phyloP scores from a whole-genome alignment of 176 grass and related monocot genomes.

The Musa beccarii region DNA sequence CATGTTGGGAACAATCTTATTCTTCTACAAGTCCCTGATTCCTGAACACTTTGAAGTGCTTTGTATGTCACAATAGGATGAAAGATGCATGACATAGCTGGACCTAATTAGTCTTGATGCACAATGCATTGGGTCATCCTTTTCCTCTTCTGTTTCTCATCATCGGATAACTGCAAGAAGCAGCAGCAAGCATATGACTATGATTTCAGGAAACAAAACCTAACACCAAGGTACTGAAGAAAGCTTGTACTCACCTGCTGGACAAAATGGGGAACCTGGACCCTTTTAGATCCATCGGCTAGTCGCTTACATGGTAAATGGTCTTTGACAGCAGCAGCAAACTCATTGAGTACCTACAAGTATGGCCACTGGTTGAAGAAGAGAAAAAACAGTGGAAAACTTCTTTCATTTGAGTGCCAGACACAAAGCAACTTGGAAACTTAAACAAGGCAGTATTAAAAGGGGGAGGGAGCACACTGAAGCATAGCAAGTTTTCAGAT shows the following conservation, averaged over 20 bases:
- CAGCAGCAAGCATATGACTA: not conserved
- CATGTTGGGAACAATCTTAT: no score
- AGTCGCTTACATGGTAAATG: conserved; percentile 53
- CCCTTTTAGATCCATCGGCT: conserved; percentile 75
- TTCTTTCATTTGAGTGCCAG: conserved; percentile 7
- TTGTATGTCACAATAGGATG: not conserved
- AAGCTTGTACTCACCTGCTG: conserved; percentile 23
- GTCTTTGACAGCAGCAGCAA: conserved; percentile 21
- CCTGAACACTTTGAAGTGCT: not conserved
- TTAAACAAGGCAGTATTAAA: not conserved
- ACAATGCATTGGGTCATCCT: conserved; percentile 34
- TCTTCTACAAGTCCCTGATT: not conserved
- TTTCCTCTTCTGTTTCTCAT: conserved; percentile 24
- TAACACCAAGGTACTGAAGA: no score
- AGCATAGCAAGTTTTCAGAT: no score
- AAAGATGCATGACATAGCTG: not conserved
- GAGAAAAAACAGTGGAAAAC: not conserved
- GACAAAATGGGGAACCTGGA: conserved; percentile 62
- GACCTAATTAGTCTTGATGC: conserved; percentile 29
- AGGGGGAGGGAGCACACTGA: no score
- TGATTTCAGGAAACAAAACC: no score
- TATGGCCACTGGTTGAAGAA: conserved; percentile 5
- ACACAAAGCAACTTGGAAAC: conserved; percentile 38
- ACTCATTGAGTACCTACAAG: conserved; percentile 75
- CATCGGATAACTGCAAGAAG: conserved; percentile 22